Percentiles rank a stretch among this genome's conserved stretches.
Conservation (phyloP, 2,329 filamentous ascomycete genomes). For the Penicillium palitans region DNA sequence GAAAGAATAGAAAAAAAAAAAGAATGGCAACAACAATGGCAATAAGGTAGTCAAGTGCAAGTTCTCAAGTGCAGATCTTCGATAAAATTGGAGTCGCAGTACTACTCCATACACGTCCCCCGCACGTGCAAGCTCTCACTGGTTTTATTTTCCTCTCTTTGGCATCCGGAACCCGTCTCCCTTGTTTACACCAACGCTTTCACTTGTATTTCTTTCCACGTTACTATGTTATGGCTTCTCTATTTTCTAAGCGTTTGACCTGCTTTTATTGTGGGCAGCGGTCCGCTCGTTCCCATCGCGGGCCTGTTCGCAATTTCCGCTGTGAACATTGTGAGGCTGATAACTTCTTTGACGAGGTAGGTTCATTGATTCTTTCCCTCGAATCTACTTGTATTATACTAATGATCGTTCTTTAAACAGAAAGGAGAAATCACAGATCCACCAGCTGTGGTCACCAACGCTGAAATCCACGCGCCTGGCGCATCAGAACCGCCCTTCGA, state of each 20-base stretch:
- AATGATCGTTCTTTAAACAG: conserved; percentile 45
- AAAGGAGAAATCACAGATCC: conserved; percentile 89
- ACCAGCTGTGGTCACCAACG: conserved; percentile 61
- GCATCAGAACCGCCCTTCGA: conserved; percentile 50
- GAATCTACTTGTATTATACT: conserved; percentile 17
- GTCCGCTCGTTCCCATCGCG: conserved; percentile 61
- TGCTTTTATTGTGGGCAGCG: conserved; percentile 85
- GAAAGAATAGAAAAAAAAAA: neutral
- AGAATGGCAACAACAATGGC: neutral
- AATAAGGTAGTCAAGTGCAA: neutral
- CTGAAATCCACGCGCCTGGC: conserved; percentile 34
- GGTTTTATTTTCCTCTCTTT: conserved; percentile 19
- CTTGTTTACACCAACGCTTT: conserved; percentile 14
- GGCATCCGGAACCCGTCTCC: conserved; percentile 6
- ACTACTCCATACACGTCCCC: conserved; percentile 20
- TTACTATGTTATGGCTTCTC: conserved; percentile 40
- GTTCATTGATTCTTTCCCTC: conserved; percentile 22
- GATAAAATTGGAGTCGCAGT: conserved; percentile 14
- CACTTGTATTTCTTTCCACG: conserved; percentile 1
- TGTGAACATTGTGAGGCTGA: conserved; percentile 79
- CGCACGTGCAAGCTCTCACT: conserved; percentile 14
- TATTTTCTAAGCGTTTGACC: conserved; percentile 52
- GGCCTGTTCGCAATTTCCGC: conserved; percentile 64
- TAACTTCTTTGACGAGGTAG: conserved; percentile 85
- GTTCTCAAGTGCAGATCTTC: neutral